These are phyloP conservation scores for Raffaelea ambrosiae DNA, from an alignment of 2,329 filamentous ascomycete species.

Conservation along the genomic window DNA sequence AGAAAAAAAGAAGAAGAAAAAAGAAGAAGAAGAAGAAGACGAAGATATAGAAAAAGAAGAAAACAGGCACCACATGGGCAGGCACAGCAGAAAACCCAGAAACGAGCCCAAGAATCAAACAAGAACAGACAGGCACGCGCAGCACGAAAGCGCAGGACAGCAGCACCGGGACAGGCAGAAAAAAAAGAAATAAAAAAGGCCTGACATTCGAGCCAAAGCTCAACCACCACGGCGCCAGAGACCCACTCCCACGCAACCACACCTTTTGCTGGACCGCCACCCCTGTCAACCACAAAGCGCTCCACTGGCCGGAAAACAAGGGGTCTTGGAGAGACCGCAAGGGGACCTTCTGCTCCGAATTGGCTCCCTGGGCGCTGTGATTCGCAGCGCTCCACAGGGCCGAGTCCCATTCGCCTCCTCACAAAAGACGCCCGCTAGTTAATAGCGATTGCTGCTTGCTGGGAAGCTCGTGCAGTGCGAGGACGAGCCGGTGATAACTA, in stretches of 20 bases:
- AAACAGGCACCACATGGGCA: no score
- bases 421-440: slow-evolving; percentile 4
- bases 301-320: slow-evolving; percentile 12
- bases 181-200: background rate
- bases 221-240: background rate
- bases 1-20: background rate
- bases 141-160: background rate
- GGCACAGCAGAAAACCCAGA: no score
- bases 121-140: background rate
- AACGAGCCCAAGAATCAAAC: background rate
- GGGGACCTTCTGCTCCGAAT: slow-evolving; percentile 5
- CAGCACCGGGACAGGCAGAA: background rate
- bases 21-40: background rate
- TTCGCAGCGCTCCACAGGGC: slow-evolving; percentile 11
- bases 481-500: no score
- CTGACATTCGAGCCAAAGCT: background rate
- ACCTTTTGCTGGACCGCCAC: slow-evolving; percentile 7
- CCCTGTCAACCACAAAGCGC: slow-evolving; percentile 6
- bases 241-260: slow-evolving; percentile 9
- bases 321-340: background rate
- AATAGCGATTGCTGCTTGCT: slow-evolving; percentile 7
- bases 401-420: slow-evolving; percentile 3
- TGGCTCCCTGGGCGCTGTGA: slow-evolving; percentile 9
- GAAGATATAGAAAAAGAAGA: background rate
- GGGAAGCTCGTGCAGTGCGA: no score